Evolutionary conservation across 805 yeast genomes (phyloP), one percentile per base, ranked within the genome.

Genomic region (Lachancea nothofagi): DNA sequence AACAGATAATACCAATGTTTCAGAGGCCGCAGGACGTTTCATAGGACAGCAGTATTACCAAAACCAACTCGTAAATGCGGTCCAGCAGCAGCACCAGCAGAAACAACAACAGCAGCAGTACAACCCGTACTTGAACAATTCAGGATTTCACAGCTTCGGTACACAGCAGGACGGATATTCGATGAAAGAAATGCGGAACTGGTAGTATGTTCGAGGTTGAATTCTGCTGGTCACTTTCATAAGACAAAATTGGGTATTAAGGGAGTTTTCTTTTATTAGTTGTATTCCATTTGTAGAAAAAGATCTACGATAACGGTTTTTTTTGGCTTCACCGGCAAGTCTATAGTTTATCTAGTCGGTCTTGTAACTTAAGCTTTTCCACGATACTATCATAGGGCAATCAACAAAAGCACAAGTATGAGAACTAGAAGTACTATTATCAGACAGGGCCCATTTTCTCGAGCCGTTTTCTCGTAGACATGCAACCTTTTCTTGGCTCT

Each of bases 361-460:
- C n/a, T n/a, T n/a, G n/a, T n/a, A n/a, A n/a, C n/a, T n/a, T n/a
- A n/a, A n/a, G n/a, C n/a, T n/a, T n/a, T n/a, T n/a, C n/a, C n/a
- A n/a, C n/a, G n/a, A n/a, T n/a, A n/a, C n/a, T 13, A 28, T 24
- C 22, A 43, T 2, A 74, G 52, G 17, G 70, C 59, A 6, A 36
- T 29, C 41, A 75, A 47, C 21, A 76, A 50, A 4, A 74, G 44
- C 12, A 75, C 48, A 36, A 76, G 49, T 15, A 75, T 60, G n/a
- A 74, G 29, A 2, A 67, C 49, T 40, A 76, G 53, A 2, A 67
- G 58, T 1, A 71, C 46, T 7, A 76, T 76, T 0, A 71, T 65
- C 23, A 66, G 48, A 68, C 80, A 74, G 24, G 71, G 73, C 0
- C 74, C 74, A 46, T 72, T 71, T 41, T 71, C 72, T 33, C 63